Evolutionary conservation across 768 basidiomycete genomes (phyloP).

Genomic region (Kwoniella bestiolae): DNA sequence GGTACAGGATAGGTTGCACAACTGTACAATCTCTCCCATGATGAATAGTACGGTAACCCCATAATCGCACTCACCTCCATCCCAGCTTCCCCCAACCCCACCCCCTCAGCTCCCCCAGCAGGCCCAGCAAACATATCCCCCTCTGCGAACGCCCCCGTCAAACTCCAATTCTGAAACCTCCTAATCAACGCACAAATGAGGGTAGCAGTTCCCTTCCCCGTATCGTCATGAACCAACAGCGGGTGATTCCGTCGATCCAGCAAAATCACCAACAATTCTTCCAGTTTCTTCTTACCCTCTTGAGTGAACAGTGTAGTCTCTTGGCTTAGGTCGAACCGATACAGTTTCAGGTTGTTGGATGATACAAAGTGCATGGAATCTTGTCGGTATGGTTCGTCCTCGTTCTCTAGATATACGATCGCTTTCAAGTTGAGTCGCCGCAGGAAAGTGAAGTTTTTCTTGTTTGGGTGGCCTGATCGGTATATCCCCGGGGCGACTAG

Average conservation of each 20-base stretch:
- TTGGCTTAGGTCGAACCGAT: constrained; percentile 42
- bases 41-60: background rate
- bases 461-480: constrained; percentile 56
- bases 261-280: constrained; percentile 32
- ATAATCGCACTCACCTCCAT: constrained; percentile 40
- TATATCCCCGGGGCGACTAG: constrained; percentile 49
- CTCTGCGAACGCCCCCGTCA: constrained; percentile 40
- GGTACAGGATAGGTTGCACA: too few relatives aligned
- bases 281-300: constrained; percentile 23
- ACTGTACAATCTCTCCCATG: too few relatives aligned
- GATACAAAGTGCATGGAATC: constrained; percentile 49
- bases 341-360: constrained; percentile 21
- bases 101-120: constrained; percentile 50
- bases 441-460: constrained; percentile 53
- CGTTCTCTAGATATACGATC: constrained; percentile 54
- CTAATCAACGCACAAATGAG: constrained; percentile 35
- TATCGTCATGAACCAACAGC: constrained; percentile 51
- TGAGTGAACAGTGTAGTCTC: constrained; percentile 34
- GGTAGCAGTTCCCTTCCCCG: constrained; percentile 45
- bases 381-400: constrained; percentile 33
- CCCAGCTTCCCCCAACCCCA: constrained; percentile 48
- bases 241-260: constrained; percentile 49
- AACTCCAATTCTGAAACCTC: constrained; percentile 40
- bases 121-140: constrained; percentile 53
- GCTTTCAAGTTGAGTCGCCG: constrained; percentile 43